Evolutionary conservation across 2,329 filamentous ascomycete species (phyloP), one percentile per base, ranked within the genome.

Genomic region (Torrubiella hemipterigena): DNA sequence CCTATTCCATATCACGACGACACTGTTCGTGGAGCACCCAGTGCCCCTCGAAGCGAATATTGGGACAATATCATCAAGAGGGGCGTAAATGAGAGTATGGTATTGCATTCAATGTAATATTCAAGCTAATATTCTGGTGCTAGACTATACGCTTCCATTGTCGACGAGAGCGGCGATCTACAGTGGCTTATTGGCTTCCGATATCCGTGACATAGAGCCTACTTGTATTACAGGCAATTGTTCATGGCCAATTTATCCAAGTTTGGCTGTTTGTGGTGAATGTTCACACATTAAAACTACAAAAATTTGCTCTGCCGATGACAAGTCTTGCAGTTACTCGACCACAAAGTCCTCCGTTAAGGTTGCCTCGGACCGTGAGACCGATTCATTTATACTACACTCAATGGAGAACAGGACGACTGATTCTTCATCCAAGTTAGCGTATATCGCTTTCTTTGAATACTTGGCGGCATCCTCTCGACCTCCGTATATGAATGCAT

Each of bases 111-210:
- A 28, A 33, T 9, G 36, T 34, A 14, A 30, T 32, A 16, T 34
- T 25, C 6, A 13, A 17, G 17, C 30, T 17, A 16, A 13, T 32
- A 32, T 17, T 28, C 1, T 8, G 7, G 24, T 6, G 16, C 11
- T 5, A 46, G 43, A 42, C 30, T 41, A 31, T 33, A 44, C 30
- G 29, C 37, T 40, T 27, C 39, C 38, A 17, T 44, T 57, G 10
- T 58, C 55, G 4, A 58, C 54, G 4, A 58, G 54, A 37, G 50
- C 55, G 2, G 54, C 54, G 6, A 42, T 59, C 7, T 58, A 58
- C 25, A 49, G 54, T 11, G 54, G 55, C 9, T 54, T 59, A 16
- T 43, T 58, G 11, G 45, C 52, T 6, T 37, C 41, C 20, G 42
- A 48, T 10, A 39, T 52, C 2, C 34, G 39, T 3, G 37, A 49